Evolutionary conservation across 2,329 filamentous ascomycete species (phyloP).

Genomic region (Chaetothyriales sp.): DNA sequence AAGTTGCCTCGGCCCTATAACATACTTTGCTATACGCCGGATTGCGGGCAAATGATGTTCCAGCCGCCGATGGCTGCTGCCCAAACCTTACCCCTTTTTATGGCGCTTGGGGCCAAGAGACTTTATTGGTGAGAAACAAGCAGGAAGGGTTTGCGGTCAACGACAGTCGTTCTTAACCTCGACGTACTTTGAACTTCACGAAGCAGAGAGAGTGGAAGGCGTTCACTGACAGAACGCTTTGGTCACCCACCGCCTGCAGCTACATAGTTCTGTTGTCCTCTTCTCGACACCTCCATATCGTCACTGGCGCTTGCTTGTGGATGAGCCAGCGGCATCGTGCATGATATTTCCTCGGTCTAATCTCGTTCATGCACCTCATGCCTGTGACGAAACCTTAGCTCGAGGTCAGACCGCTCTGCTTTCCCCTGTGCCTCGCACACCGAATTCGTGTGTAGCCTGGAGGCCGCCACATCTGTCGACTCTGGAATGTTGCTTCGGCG

Average conservation of each 20-base stretch:
- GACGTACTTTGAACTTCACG: neutral
- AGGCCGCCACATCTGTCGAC: neutral
- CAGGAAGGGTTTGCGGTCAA: neutral
- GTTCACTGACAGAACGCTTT: neutral
- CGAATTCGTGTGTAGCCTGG: neutral
- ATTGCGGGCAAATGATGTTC: too few relatives aligned
- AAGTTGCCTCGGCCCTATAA: too few relatives aligned
- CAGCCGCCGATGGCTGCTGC: too few relatives aligned
- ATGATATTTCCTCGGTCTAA: neutral
- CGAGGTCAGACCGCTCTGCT: neutral
- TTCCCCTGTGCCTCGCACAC: neutral
- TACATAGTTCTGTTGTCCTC: neutral
- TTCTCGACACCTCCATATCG: neutral
- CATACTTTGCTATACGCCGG: too few relatives aligned
- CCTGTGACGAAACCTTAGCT: neutral
- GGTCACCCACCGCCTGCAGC: neutral
- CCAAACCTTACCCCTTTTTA: neutral
- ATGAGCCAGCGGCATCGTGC: neutral
- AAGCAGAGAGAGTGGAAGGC: neutral
- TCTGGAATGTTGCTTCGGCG: neutral
- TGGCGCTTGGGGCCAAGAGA: neutral
- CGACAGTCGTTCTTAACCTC: neutral
- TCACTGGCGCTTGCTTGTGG: neutral
- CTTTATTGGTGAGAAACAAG: neutral
- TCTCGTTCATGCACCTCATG: neutral